A percentile compares a stretch with the other conserved stretches of the same genome.
Conservation (phyloP, 83 land plant genomes). For the Larix sibirica region DNA sequence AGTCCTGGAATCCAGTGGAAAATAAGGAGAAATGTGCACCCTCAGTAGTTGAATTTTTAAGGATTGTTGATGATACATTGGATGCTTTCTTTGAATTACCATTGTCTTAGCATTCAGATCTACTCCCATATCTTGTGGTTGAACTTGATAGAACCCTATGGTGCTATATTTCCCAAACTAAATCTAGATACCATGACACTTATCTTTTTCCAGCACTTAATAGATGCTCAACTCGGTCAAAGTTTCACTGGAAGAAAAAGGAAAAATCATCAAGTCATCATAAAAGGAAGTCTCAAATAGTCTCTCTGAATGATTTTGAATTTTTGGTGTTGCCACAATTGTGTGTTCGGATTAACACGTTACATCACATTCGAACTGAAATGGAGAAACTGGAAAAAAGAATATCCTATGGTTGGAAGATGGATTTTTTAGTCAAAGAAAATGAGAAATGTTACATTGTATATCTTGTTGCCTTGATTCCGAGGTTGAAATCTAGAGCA, state of each 20-base stretch:
- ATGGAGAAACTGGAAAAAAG: slow-evolving; percentile 74
- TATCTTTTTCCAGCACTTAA: slow-evolving; percentile 73
- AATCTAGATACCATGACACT: slow-evolving; percentile 62
- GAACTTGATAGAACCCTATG: slow-evolving; percentile 79
- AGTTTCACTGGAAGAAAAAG: slow-evolving; percentile 70
- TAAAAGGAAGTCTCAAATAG: slow-evolving; percentile 58
- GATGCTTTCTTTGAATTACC: slow-evolving; percentile 91
- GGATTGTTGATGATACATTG: slow-evolving; percentile 69
- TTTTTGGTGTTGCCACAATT: slow-evolving; percentile 53
- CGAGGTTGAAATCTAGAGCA: too few species aligned
- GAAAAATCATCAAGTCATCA: slow-evolving; percentile 51
- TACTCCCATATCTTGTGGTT: slow-evolving; percentile 58
- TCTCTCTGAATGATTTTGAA: slow-evolving; percentile 40
- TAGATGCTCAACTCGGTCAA: slow-evolving; percentile 57
- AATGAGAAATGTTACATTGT: background rate
- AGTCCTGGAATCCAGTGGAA: too few species aligned
- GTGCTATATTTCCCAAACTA: slow-evolving; percentile 64
- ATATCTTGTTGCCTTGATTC: too few species aligned
- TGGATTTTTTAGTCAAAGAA: slow-evolving; percentile 36
- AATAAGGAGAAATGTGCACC: too few species aligned
- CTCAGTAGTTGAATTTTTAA: too few species aligned
- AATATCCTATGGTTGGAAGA: slow-evolving; percentile 61
- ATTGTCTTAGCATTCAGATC: slow-evolving; percentile 47
- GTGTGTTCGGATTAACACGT: slow-evolving; percentile 88
- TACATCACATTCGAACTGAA: slow-evolving; percentile 68